A percentile compares a stretch with the other conserved stretches of the same genome.
Conservation (phyloP, 2,329 filamentous ascomycete genomes). For the Monosporascus sp. region DNA sequence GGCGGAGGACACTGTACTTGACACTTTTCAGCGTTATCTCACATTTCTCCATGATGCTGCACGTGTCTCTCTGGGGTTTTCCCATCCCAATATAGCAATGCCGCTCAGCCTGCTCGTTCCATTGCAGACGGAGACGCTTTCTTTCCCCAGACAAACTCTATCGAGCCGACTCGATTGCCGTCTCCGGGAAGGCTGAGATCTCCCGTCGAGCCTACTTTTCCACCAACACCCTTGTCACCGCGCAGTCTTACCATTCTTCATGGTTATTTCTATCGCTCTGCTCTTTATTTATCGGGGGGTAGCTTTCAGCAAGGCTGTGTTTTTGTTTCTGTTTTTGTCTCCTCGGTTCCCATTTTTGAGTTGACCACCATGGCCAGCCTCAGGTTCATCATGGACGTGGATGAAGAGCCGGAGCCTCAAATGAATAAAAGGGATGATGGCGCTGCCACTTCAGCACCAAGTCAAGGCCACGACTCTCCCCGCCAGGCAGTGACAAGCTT, state of each 20-base stretch:
- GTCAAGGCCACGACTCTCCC: constrained; percentile 31
- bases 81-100: constrained; percentile 38
- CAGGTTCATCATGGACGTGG: constrained; percentile 52
- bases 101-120: constrained; percentile 30
- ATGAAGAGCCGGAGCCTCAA: constrained; percentile 38
- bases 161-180: constrained; percentile 23
- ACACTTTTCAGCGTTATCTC: constrained; percentile 12
- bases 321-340: constrained; percentile 23
- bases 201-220: constrained; percentile 25
- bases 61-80: constrained; percentile 24
- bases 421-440: constrained; percentile 41
- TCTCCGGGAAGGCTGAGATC: constrained; percentile 34
- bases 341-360: constrained; percentile 35
- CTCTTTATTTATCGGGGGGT: constrained; percentile 26
- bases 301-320: constrained; percentile 25
- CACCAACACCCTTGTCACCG: constrained; percentile 22
- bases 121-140: constrained; percentile 32
- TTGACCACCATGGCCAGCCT: constrained; percentile 47
- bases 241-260: constrained; percentile 20
- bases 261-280: constrained; percentile 23
- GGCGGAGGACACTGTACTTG: constrained; percentile 14
- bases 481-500: constrained; percentile 33
- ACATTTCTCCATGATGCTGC: constrained; percentile 21
- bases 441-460: constrained; percentile 32
- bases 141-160: constrained; percentile 21